Evolutionary conservation across 176 grass and related monocot species (phyloP), one percentile per base, ranked within the genome.

Genomic region (Paspalum notatum): DNA sequence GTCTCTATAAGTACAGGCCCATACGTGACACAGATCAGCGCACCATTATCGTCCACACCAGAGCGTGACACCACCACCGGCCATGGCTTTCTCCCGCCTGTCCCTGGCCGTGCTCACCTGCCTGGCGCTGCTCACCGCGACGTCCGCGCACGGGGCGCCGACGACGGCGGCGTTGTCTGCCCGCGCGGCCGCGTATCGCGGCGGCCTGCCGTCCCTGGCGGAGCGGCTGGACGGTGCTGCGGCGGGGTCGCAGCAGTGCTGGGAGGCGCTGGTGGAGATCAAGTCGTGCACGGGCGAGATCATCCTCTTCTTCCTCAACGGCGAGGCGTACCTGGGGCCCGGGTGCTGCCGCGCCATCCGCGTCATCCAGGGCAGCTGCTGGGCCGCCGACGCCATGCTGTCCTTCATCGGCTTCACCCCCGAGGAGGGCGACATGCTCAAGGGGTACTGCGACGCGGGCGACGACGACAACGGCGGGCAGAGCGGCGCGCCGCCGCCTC

Each of bases 271-370:
- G 70, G 63, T 90, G 37, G 82, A 92, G 52, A 81, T 96, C 60
- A 89, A 89, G 37, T 86, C 93, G 13, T 96, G 93, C 85, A 96
- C 82, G 24, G 85, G 87, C 55, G 90, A 96, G 85, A 89, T 96
- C 84, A 88, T 96, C 82, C 85, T 96, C 58, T 90, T 86, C 85
- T 71, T 92, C 87, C 22, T 96, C 79, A 90, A 90, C 66, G 93
- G 93, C 65, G 82, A 92, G 85, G 81, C 90, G 14, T 92, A 92
- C 75, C 82, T 96, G 38, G 93, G 90, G 0, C 79, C 87, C 3
- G 78, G 82, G 0, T 96, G 93, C 83, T 96, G 87, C 75, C 87
- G 79, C 68, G 74, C 90, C 57, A 88, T 96, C 83, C 82, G 87
- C 68, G 48, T 83, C 85, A 86, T 96, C 80, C 74, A 95, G 82